phyloP scores from a whole-genome alignment of 2,329 filamentous ascomycete genomes.

The Leptosphaerulina australis region DNA sequence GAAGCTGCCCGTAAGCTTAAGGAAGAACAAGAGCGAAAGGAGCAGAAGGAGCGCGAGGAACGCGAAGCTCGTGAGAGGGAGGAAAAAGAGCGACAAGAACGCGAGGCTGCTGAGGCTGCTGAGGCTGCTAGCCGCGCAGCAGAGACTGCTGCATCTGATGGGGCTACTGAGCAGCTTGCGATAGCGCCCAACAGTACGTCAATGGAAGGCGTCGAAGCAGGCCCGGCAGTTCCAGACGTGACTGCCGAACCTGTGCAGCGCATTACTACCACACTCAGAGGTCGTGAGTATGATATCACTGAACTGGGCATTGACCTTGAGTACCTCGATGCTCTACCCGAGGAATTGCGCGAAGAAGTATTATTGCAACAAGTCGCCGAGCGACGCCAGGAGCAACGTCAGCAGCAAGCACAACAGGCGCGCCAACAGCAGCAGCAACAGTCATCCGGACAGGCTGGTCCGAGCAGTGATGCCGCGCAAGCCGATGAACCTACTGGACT shows the following conservation, averaged over 20 bases:
- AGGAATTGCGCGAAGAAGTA: conserved; percentile 94
- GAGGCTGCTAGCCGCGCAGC: conserved; percentile 49
- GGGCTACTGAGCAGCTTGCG: conserved; percentile 47
- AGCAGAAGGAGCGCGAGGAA: conserved; percentile 65
- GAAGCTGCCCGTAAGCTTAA: conserved; percentile 68
- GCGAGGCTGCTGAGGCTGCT: conserved; percentile 48
- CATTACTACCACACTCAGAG: conserved; percentile 81
- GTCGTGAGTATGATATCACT: conserved; percentile 89
- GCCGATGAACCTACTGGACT: conserved; percentile 78
- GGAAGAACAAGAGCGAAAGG: conserved; percentile 68
- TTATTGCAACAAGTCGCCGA: conserved; percentile 88
- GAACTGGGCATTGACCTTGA: conserved; percentile 92
- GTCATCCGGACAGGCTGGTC: conserved; percentile 17
- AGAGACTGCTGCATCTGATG: conserved; percentile 26
- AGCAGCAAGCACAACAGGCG: conserved; percentile 48
- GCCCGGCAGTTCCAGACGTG: conserved; percentile 30
- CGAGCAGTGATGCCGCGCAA: conserved; percentile 46
- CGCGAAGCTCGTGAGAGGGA: conserved; percentile 59
- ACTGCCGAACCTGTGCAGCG: conserved; percentile 56
- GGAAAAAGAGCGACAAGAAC: conserved; percentile 49
- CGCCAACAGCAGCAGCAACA: conserved; percentile 34
- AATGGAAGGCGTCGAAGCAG: conserved; percentile 79
- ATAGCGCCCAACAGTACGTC: conserved; percentile 53
- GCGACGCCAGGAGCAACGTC: conserved; percentile 62
- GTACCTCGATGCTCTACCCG: conserved; percentile 94